Conservation (phyloP, 2,329 filamentous ascomycete genomes). For the Aureobasidium sp. region DNA sequence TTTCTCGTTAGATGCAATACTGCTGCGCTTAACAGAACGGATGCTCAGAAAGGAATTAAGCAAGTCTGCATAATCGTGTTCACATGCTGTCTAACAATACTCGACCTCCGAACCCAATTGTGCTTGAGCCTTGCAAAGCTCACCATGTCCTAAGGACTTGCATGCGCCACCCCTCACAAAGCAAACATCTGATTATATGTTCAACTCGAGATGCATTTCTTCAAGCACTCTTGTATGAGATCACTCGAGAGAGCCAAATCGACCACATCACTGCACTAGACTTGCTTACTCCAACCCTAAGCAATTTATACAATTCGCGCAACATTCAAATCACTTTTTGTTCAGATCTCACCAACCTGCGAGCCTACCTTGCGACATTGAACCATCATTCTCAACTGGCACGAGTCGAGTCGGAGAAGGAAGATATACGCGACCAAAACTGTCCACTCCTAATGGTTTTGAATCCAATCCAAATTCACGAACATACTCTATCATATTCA, state of each 20-base stretch:
- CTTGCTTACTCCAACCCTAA: constrained; percentile 58
- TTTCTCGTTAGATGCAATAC: background rate
- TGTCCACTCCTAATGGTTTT: constrained; percentile 53
- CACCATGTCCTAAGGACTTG: constrained; percentile 56
- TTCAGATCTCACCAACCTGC: constrained; percentile 67
- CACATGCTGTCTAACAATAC: background rate
- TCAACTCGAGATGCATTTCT: constrained; percentile 59
- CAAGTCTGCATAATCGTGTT: background rate
- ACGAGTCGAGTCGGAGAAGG: background rate
- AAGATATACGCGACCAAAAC: background rate
- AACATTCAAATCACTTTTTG: constrained; percentile 66
- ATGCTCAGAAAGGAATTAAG: background rate
- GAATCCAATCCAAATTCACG: constrained; percentile 58
- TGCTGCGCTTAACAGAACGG: background rate
- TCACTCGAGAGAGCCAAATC: background rate
- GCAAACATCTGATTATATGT: constrained; percentile 66
- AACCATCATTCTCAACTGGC: background rate
- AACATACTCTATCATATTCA: constrained; percentile 65
- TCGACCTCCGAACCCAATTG: constrained; percentile 24
- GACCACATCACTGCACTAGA: constrained; percentile 11
- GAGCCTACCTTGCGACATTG: constrained; percentile 58
- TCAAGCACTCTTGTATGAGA: constrained; percentile 39
- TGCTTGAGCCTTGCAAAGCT: constrained; percentile 34
- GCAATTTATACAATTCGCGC: constrained; percentile 60
- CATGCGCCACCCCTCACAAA: constrained; percentile 47